phyloP scores from a whole-genome alignment of 177 flowering plant species.

The Vitis hybrid region DNA sequence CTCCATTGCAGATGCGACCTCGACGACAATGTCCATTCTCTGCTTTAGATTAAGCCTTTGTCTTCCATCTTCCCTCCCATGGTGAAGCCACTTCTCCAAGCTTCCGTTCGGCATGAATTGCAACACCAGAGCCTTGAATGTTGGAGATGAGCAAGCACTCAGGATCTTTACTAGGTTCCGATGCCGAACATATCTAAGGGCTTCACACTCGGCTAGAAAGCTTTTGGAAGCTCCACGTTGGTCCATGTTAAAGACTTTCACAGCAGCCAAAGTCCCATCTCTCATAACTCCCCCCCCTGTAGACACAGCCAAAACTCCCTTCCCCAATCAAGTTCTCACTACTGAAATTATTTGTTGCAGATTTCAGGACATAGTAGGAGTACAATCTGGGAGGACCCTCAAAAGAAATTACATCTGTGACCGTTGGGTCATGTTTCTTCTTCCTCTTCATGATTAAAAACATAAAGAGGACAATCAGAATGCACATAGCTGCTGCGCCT shows the following conservation, averaged over 20 bases:
- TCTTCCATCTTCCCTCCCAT: background rate
- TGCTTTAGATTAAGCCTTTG: conserved; percentile 1
- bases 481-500: background rate
- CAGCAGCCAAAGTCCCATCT: conserved; percentile 18
- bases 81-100: conserved; percentile 27
- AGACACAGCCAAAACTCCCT: no score
- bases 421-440: background rate
- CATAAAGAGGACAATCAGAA: background rate
- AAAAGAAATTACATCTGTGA: background rate
- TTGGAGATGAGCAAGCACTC: conserved; percentile 24
- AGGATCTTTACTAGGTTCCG: conserved; percentile 23
- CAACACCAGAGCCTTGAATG: conserved; percentile 30
- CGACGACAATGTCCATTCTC: conserved; percentile 17
- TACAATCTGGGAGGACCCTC: conserved; percentile 13
- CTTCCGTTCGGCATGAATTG: conserved; percentile 3
- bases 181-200: conserved; percentile 17
- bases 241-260: conserved; percentile 28
- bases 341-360: no score
- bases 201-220: conserved; percentile 19
- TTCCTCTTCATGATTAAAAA: background rate
- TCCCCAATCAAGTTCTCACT: no score
- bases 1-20: conserved; percentile 25
- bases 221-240: conserved; percentile 21
- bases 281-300: conserved; percentile 14
- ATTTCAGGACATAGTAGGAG: conserved; percentile 16